Base-by-base conservation (phyloP, 2,329 filamentous ascomycete genomes). In the Fusarium denticulatum region DNA sequence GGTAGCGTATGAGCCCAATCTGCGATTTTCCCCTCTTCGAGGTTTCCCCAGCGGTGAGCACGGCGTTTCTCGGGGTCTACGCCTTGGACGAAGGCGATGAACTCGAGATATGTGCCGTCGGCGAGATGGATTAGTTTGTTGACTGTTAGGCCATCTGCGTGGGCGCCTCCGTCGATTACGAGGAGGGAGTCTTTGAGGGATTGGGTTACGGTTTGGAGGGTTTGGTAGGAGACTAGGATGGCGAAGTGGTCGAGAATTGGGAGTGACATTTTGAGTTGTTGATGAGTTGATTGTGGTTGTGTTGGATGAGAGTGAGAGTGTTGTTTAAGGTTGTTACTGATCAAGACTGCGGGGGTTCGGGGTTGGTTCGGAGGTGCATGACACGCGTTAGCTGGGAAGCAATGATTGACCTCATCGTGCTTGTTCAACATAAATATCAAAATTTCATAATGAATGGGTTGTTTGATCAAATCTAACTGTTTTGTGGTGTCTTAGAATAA, bases 81-180 rank as follows among this genome's bases (percentile, higher is more conserved):
- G 15, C 79, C 85, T 26, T 87, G 79, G 55, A 89, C 82, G 78
- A 92, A 93, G 43, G 89, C 87, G 67, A 92, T 91, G 57, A 93
- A 82, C 77, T 93, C 91, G 60, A 93, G 82, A 80, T 93, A 93
- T 28, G 86, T 87, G 36, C 91, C 91, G 73, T 93, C 91, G 32
- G 83, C 76, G 67, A 93, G 87, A 20, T 91, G 81, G 26, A 92
- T 86, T 24, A 93, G 86, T 47, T 86, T 87, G 81, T 93, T 93
- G 68, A 86, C 87, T 4, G 87, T 93, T 72, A 83, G 83, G 20
- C 87, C 87, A 70, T 90, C 90, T 14, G 89, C 87, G 75, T 93
- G 91, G 22, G 82, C 83, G 40, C 91, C 91, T 60, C 91, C 91
- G 6, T 88, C 84, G 37, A 87, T 86, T 60, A 93, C 81, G 53